A percentile compares a stretch with the other conserved stretches of the same genome.
Conservation (phyloP, 345 rosid genomes). For the Psidium friedrichsthalianum region DNA sequence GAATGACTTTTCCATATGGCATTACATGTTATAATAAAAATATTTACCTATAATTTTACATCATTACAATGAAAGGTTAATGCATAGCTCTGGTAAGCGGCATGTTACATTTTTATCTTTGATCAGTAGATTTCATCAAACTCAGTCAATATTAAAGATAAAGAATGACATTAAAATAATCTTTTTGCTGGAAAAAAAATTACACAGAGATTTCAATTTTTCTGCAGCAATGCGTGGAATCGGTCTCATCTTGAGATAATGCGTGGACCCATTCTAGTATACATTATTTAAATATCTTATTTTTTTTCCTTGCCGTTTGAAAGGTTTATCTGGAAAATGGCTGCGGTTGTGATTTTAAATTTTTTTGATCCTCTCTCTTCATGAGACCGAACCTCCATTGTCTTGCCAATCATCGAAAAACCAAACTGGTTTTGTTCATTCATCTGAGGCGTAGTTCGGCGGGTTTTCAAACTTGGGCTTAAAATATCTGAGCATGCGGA, state of each 20-base stretch:
- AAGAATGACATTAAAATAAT: neutral
- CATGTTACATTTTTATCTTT: neutral
- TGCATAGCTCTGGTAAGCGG: no score
- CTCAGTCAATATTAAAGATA: neutral
- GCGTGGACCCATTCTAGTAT: neutral
- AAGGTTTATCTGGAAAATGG: neutral
- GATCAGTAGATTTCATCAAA: neutral
- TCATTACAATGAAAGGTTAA: no score
- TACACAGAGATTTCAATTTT: neutral
- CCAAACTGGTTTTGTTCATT: neutral
- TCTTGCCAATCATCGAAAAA: neutral
- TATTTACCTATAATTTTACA: no score
- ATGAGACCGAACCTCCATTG: neutral
- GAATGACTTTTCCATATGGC: no score
- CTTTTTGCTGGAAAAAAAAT: neutral
- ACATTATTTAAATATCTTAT: neutral
- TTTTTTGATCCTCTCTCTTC: neutral
- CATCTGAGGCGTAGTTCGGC: neutral
- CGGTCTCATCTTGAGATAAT: no score
- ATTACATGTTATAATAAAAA: no score
- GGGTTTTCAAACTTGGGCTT: neutral
- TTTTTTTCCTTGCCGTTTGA: neutral
- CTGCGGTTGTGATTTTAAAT: neutral
- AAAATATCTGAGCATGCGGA: neutral
- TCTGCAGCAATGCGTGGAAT: neutral